Conservation (phyloP, 225 moss, liverwort and hornwort species). For the Pseudoscleropodium purum region DNA sequence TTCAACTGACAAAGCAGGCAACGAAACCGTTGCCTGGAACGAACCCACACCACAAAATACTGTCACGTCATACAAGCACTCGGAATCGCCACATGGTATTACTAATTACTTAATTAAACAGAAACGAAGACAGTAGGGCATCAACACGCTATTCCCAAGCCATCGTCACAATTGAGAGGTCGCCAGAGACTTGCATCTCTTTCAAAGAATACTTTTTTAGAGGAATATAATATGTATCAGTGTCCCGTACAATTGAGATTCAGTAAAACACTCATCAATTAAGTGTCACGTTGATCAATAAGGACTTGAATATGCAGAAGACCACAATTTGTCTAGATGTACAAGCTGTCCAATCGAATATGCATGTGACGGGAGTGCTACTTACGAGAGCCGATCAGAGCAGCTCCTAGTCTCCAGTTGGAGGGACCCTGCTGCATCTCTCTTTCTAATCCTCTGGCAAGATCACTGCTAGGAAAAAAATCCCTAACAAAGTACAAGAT, state of each 20-base stretch:
- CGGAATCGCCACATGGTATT: neutral
- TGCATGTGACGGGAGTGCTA: neutral
- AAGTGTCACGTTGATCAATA: conserved; percentile 2
- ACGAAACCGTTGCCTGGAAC: neutral
- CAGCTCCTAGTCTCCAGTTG: neutral
- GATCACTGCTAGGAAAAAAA: neutral
- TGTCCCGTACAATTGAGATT: neutral
- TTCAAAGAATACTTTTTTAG: neutral
- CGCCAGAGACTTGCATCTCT: neutral
- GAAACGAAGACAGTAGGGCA: neutral
- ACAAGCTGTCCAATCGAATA: conserved; percentile 12
- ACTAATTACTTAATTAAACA: neutral
- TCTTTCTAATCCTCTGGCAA: conserved; percentile 1
- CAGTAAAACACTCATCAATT: neutral
- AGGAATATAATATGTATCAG: neutral
- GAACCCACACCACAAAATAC: neutral
- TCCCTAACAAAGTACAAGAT: neutral
- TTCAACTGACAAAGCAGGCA: neutral
- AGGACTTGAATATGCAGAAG: conserved; percentile 5
- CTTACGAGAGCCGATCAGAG: neutral
- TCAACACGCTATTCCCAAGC: neutral
- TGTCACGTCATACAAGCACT: neutral
- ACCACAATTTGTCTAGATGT: conserved; percentile 5
- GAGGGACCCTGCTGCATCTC: conserved; percentile 1
- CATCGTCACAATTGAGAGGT: neutral